phyloP scores from a whole-genome alignment of 495 filamentous ascomycete genomes.

The Collariella sp. region DNA sequence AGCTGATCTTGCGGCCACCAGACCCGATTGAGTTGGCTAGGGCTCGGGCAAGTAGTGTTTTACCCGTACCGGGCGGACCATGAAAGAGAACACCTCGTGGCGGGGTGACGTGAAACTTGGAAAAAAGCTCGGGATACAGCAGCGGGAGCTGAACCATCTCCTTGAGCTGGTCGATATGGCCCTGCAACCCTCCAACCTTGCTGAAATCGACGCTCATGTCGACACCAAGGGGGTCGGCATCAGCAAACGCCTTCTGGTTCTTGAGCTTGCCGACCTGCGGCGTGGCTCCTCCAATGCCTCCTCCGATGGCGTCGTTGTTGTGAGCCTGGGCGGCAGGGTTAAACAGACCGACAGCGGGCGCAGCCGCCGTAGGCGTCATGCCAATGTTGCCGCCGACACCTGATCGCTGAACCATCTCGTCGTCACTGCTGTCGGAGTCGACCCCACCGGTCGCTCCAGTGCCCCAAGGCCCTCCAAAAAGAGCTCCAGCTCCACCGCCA shows the following conservation, averaged over 20 bases:
- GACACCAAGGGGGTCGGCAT: constrained; percentile 89
- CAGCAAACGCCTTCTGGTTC: constrained; percentile 65
- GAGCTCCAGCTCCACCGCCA: constrained; percentile 56
- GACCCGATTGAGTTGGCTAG: constrained; percentile 69
- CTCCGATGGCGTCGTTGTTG: constrained; percentile 39
- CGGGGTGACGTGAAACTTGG: constrained; percentile 81
- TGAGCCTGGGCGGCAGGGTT: constrained; percentile 24
- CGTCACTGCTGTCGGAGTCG: constrained; percentile 95
- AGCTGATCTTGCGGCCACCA: constrained; percentile 86
- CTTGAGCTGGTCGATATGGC: constrained; percentile 90
- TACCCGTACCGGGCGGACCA: constrained; percentile 94
- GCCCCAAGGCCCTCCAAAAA: constrained; percentile 71
- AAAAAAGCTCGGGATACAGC: constrained; percentile 92
- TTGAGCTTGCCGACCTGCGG: constrained; percentile 86
- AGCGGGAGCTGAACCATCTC: constrained; percentile 95
- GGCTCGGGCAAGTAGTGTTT: constrained; percentile 87
- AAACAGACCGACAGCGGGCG: constrained; percentile 38
- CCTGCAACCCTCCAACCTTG: constrained; percentile 80
- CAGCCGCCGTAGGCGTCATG: constrained; percentile 66
- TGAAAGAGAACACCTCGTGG: constrained; percentile 94
- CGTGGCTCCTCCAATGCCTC: constrained; percentile 58
- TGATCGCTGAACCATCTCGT: constrained; percentile 60
- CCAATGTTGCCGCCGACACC: constrained; percentile 54
- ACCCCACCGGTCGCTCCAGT: constrained; percentile 66
- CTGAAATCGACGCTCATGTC: constrained; percentile 87